Evolutionary conservation across 1,284 basidiomycete genomes (phyloP).

Genomic region (Chondrostereum purpureum): DNA sequence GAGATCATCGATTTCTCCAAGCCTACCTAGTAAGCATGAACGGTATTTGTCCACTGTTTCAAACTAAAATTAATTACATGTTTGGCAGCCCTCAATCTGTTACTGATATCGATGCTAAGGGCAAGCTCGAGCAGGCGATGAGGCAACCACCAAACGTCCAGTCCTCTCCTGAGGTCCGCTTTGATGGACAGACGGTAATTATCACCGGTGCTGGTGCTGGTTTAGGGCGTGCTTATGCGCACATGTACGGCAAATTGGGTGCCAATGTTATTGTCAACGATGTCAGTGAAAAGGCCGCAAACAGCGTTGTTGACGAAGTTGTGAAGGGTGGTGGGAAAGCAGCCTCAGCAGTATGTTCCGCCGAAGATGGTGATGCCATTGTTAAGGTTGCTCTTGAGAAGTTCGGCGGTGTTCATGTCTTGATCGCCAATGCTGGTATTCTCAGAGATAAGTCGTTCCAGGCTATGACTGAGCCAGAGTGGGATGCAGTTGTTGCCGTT

Average conservation of each 20-base stretch:
- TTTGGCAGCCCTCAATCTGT: background rate
- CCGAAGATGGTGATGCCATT: conserved; percentile 87
- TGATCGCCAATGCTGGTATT: conserved; percentile 95
- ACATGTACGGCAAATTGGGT: conserved; percentile 86
- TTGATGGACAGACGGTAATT: conserved; percentile 88
- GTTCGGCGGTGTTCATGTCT: conserved; percentile 85
- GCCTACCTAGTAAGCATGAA: conserved; percentile 57
- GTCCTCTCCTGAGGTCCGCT: conserved; percentile 67
- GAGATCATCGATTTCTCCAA: conserved; percentile 81
- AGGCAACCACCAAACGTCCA: conserved; percentile 71
- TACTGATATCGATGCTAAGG: conserved; percentile 26
- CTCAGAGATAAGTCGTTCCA: conserved; percentile 89
- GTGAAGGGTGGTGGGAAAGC: conserved; percentile 89
- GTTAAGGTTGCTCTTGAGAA: conserved; percentile 84
- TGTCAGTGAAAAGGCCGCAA: conserved; percentile 81
- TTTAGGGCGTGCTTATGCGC: conserved; percentile 87
- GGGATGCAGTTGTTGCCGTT: conserved; percentile 88
- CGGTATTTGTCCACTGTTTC: background rate
- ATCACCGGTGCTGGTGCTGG: conserved; percentile 93
- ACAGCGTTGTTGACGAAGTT: conserved; percentile 83
- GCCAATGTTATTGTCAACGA: conserved; percentile 98
- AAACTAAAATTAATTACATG: too few species aligned
- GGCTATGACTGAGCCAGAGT: conserved; percentile 87
- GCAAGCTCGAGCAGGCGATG: conserved; percentile 65
- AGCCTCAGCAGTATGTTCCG: conserved; percentile 77